Percentiles rank a stretch among this genome's conserved stretches.
Evolutionary conservation across 176 grass and related monocot species (phyloP).

Genomic region (Olyra latifolia): DNA sequence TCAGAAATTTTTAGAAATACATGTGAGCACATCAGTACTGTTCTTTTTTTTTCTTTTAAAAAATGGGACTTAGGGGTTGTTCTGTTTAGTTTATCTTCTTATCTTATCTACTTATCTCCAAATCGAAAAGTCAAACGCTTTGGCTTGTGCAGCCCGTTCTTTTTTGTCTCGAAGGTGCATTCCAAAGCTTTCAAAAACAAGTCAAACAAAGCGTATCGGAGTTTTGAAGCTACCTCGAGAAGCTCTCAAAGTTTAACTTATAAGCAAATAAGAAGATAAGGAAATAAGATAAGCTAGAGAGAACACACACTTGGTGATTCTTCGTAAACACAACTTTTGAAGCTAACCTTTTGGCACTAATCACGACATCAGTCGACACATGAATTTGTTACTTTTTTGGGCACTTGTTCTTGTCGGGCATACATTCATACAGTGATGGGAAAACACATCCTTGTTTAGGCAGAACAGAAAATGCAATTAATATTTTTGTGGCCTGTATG

Average conservation of each 20-base stretch:
- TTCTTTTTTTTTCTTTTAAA: background rate
- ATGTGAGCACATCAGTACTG: background rate
- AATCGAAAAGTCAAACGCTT: too few relatives aligned
- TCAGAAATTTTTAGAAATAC: background rate
- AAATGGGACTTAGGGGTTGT: too few relatives aligned
- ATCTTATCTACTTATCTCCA: too few relatives aligned
- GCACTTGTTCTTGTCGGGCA: background rate
- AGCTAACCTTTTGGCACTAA: background rate
- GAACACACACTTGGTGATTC: constrained; percentile 9
- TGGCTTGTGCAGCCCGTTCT: too few relatives aligned
- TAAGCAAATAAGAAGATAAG: too few relatives aligned
- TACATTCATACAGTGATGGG: background rate
- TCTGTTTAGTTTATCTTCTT: too few relatives aligned
- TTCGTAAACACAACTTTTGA: background rate
- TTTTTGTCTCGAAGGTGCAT: too few relatives aligned
- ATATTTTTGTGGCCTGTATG: background rate
- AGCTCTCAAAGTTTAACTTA: too few relatives aligned
- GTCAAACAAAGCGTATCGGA: too few relatives aligned
- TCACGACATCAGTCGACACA: background rate
- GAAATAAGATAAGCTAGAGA: too few relatives aligned
- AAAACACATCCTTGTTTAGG: background rate
- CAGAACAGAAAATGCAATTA: background rate
- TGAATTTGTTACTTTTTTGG: constrained; percentile 7
- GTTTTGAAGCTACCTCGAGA: too few relatives aligned
- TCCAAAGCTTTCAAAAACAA: too few relatives aligned